Evolutionary conservation across 2,329 filamentous ascomycete genomes (phyloP), one percentile per base, ranked within the genome.

Genomic region (Penicillium sp.): DNA sequence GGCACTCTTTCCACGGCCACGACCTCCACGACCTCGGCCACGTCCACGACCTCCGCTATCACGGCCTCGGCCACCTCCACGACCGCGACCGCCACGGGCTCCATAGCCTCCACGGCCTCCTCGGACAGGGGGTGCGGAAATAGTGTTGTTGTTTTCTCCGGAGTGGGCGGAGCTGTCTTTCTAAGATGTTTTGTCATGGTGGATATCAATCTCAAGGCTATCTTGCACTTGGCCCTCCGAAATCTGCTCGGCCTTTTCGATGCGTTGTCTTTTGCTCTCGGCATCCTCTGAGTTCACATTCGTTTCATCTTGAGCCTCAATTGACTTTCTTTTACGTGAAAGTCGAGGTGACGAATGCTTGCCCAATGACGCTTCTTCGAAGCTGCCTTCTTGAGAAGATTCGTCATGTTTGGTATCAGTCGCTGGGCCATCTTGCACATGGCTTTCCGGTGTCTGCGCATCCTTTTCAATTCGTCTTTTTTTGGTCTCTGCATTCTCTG

Each of bases 31-130:
- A 16, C 61, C 62, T 27, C 61, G 61, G 22, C 66, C 60, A n/a
- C n/a, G n/a, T 19, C 63, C 65, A 31, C 68, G 64, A 36, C 68
- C 59, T 25, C 66, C 66, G 30, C 68, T 64, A 33, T 65, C 69
- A 49, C 70, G 63, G 41, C 63, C 52, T 31, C 64, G 60, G 36
- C 59, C 62, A 39, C 70, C 64, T 6, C 67, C 67, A 2, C 65
- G 63, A 33, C 66, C 58, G 46, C 68, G 65, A 28, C 55, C 59
- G 22, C 52, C 49, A 28, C 50, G 49, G 13, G 48, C 40, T 37
- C 57, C 55, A 12, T 53, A 47, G 7, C 55, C 42, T 31, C 54
- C 54, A 44, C 56, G 56, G 16, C 56, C 54, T 19, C 54, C 49
- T 33, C 56, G 44, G 34, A 39, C 44, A 14, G 36, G 3, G 11